Base-by-base conservation (phyloP, 768 basidiomycete genomes). In the Mrakia hoshinonis region DNA sequence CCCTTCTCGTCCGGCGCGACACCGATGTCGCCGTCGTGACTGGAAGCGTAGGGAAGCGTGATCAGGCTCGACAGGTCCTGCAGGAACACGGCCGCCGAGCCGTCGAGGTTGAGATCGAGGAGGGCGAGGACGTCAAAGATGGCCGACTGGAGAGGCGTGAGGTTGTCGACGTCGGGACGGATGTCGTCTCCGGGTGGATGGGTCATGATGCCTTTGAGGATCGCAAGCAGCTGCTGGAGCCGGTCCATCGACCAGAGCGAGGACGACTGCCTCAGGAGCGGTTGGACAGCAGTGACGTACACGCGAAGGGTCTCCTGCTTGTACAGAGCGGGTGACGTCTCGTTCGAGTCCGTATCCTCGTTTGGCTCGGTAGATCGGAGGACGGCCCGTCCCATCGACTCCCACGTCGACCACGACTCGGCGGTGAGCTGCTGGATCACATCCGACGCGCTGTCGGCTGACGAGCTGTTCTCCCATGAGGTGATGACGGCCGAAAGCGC, bases 251-350 rank as follows among this genome's bases (percentile, higher is more conserved):
- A 73, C 72, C 69, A 76, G 71, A 31, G 51, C n/a, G 67, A 76
- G 46, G 34, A 63, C 36, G 84, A 29, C 85, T 81, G 68, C 78
- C 80, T 76, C 89, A 81, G 61, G 85, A 77, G 83, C 73, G 84
- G 83, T 72, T 84, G 83, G 47, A 91, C 83, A 47, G 89, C 86
- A 70, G 89, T 87, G 34, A 93, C 85, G 73, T 89, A 87, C 0
- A 89, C 88, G 26, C 91, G 85, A 47, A 98, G 82, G 75, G 89
- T 90, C 75, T 94, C 92, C 76, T 97, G 94, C 0, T 88, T 90
- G 77, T 89, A 88, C 0, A 87, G 82, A 66, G 79, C 76, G 74
- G 78, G 73, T 60, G 36, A 34, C 46, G 12, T 51, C 67, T 20
- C 13, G 34, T 26, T 31, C 1, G 46, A 48, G 38, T 60, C 13